Percentiles rank a stretch among this genome's conserved stretches.
phyloP scores from a whole-genome alignment of 2,329 filamentous ascomycete species.

The Atkinsonella texensis region DNA sequence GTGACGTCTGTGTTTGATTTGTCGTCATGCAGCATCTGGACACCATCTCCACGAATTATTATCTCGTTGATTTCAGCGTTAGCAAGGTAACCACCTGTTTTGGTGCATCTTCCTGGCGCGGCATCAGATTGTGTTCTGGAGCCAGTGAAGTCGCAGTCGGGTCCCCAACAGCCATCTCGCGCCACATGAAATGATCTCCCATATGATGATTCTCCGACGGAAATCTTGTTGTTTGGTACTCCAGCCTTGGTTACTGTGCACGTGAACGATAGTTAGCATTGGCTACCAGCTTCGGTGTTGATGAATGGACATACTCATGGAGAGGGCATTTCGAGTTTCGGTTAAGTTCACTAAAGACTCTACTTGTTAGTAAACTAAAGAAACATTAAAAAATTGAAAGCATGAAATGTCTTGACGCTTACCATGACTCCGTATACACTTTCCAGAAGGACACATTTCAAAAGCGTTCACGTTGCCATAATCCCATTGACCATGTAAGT shows the following conservation, averaged over 20 bases:
- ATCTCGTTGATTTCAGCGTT: constrained; percentile 15
- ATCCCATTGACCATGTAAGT: constrained; percentile 21
- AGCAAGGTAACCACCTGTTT: constrained; percentile 15
- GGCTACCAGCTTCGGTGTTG: too few species aligned
- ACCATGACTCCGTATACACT: constrained; percentile 4
- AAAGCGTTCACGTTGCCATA: neutral
- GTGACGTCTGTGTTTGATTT: neutral
- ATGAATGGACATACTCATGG: constrained; percentile 8
- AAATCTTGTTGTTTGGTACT: constrained; percentile 14
- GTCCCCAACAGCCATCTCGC: constrained; percentile 11
- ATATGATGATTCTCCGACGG: constrained; percentile 17
- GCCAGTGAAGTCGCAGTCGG: constrained; percentile 12
- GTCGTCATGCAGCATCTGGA: neutral
- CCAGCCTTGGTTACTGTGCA: constrained; percentile 12
- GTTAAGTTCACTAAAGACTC: constrained; percentile 9
- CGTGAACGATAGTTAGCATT: too few species aligned
- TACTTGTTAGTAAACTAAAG: too few species aligned
- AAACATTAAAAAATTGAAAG: too few species aligned
- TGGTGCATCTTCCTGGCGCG: constrained; percentile 13
- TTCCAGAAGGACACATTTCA: neutral
- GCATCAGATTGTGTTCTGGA: constrained; percentile 10
- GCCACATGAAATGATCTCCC: constrained; percentile 19
- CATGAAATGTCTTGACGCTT: too few species aligned
- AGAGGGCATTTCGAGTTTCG: constrained; percentile 17
- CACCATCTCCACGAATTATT: neutral